A percentile compares a stretch with the other conserved stretches of the same genome.
Conservation (phyloP, 495 filamentous ascomycete genomes). For the Xylaria palmicola region DNA sequence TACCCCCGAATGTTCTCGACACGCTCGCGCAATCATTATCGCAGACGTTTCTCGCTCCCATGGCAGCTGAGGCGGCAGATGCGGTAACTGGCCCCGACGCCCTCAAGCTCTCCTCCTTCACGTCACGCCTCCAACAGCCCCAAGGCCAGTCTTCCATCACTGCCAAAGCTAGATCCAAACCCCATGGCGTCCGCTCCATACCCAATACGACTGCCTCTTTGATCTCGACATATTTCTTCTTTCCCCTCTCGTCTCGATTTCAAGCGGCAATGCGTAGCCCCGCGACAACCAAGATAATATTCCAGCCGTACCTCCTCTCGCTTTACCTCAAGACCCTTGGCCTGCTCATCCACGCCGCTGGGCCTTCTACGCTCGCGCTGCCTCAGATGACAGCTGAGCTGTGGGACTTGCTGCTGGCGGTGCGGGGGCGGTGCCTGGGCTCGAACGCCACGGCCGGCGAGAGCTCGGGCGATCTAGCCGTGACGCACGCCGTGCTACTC, state of each 20-base stretch:
- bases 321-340: slow-evolving; percentile 65
- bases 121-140: slow-evolving; percentile 35
- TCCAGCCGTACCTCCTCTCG: slow-evolving; percentile 59
- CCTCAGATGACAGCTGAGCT: slow-evolving; percentile 69
- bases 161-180: slow-evolving; percentile 33
- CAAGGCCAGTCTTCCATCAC: slow-evolving; percentile 11
- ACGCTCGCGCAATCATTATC: slow-evolving; percentile 61
- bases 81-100: slow-evolving; percentile 72
- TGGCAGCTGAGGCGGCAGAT: slow-evolving; percentile 72
- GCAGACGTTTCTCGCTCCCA: slow-evolving; percentile 70
- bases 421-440: slow-evolving; percentile 38
- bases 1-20: slow-evolving; percentile 59
- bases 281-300: slow-evolving; percentile 48
- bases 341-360: slow-evolving; percentile 63
- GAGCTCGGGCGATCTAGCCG: slow-evolving; percentile 49
- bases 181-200: slow-evolving; percentile 59
- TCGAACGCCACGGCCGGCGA: background rate
- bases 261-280: slow-evolving; percentile 49
- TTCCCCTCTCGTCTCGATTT: slow-evolving; percentile 65
- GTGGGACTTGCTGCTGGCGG: slow-evolving; percentile 62
- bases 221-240: slow-evolving; percentile 76
- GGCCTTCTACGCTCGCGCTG: slow-evolving; percentile 58
- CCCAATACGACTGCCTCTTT: slow-evolving; percentile 75
- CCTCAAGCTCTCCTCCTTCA: slow-evolving; percentile 67
- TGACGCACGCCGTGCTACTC: slow-evolving; percentile 75